Base-by-base conservation (phyloP, 495 filamentous ascomycete species). In the Aspergillus cavernicola region DNA sequence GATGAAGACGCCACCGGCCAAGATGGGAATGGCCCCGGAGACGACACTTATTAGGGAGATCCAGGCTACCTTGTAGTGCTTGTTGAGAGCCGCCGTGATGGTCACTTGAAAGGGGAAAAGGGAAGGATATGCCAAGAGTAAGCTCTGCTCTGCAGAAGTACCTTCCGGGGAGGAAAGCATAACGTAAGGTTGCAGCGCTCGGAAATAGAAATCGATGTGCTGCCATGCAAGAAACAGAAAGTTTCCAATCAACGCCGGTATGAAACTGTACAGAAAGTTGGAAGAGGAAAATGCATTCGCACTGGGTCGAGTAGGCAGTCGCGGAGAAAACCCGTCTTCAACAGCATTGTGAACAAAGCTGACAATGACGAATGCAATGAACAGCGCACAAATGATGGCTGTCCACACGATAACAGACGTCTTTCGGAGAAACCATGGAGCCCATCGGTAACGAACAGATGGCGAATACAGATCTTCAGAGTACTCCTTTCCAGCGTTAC, bases 221-320 rank as follows among this genome's bases (percentile, higher is more conserved):
- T 92, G 87, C 73, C 87, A 88, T 50, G 79, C 71, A 38, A 96
- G 85, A 69, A 88, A 91, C 20, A 91, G 67, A 22, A 89, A 50
- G 59, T 87, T 86, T 18, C 87, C 91, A 13, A 95, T 74, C 2
- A 90, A 52, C 1, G 85, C 82, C 0, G 91, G 91, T 45, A 96
- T 56, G 65, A 96, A 93, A 65, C 83, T 85, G 75, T 89, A 96
- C 44, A 95, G 69, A 73, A 96, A 96, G 68, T 95, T 87, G 40
- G 90, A 88, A 2, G 88, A 71, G 5, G 89, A 93, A 64, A 92
- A 96, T 29, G 85, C 89, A 29, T 71, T 73, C 0, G 69, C 59
- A 11, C 76, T 78, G 6, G 88, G 84, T 1, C 76, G 72, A 0
- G 87, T 81, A 5, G 73, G 70, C 2, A 95, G 67, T 19, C 72